Conservation (phyloP, 73 alveolate species). For the Tetrahymena malaccensis region DNA sequence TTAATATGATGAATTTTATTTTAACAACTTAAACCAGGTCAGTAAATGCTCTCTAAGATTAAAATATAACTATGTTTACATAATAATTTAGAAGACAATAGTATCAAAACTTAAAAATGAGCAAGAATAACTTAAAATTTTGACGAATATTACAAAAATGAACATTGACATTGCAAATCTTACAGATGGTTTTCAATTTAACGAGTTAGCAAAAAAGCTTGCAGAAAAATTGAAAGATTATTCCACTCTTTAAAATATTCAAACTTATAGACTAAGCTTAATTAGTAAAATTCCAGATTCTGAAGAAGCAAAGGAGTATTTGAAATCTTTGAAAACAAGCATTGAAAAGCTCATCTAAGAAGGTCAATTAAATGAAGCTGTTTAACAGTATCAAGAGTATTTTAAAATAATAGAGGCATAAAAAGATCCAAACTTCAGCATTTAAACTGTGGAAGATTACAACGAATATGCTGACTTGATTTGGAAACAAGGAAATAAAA, state of each 20-base stretch:
- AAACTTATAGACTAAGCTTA: background rate
- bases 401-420: background rate
- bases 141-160: background rate
- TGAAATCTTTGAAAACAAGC: background rate
- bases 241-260: background rate
- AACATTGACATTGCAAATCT: background rate
- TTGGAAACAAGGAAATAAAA: background rate
- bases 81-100: background rate
- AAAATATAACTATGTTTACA: background rate
- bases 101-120: background rate
- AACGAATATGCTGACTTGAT: background rate
- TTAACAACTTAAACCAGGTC: background rate
- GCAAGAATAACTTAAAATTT: background rate
- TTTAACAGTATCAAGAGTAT: background rate
- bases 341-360: background rate
- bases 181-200: background rate
- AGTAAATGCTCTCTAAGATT: background rate
- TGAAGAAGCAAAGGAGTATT: background rate
- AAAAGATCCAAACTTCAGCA: background rate
- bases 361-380: background rate
- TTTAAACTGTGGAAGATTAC: background rate
- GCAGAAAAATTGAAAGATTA: background rate
- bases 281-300: background rate
- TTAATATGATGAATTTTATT: background rate
- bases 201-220: background rate